A percentile compares a stretch with the other conserved stretches of the same genome.
phyloP scores from a whole-genome alignment of 805 yeast genomes.

The Ogataea nitratoaversa region DNA sequence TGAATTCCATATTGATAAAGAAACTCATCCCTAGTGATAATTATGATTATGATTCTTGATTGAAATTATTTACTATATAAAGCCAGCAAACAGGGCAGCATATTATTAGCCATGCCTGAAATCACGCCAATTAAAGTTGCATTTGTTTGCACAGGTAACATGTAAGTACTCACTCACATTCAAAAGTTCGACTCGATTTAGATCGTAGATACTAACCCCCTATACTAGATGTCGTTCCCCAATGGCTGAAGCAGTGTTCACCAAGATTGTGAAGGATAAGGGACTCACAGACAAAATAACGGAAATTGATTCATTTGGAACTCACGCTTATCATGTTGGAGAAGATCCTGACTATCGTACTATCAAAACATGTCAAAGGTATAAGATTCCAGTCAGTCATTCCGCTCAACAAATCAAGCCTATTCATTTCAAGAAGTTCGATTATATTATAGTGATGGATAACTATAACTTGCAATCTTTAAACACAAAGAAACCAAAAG shows the following conservation, averaged over 20 bases:
- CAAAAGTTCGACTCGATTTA: too few relatives aligned
- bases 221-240: slow-evolving; percentile 84
- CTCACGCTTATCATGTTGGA: slow-evolving; percentile 81
- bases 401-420: slow-evolving; percentile 62
- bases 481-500: slow-evolving; percentile 48
- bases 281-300: slow-evolving; percentile 44
- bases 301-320: slow-evolving; percentile 81
- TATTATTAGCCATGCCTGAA: too few relatives aligned
- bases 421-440: slow-evolving; percentile 52
- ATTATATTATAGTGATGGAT: slow-evolving; percentile 71
- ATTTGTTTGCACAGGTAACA: slow-evolving; percentile 87
- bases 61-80: too few relatives aligned
- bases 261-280: slow-evolving; percentile 51
- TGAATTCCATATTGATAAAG: too few relatives aligned
- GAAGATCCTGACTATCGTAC: slow-evolving; percentile 79
- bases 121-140: slow-evolving; percentile 66
- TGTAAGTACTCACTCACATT: slow-evolving; percentile 42
- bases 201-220: neutral
- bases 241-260: slow-evolving; percentile 94
- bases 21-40: too few relatives aligned
- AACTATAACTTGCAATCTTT: slow-evolving; percentile 52
- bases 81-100: too few relatives aligned
- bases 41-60: too few relatives aligned
- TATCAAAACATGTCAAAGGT: slow-evolving; percentile 56
- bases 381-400: slow-evolving; percentile 75